These are phyloP conservation scores for Rosa multiflora DNA, from an alignment of 306 rosid genomes.

Conservation along the genomic window DNA sequence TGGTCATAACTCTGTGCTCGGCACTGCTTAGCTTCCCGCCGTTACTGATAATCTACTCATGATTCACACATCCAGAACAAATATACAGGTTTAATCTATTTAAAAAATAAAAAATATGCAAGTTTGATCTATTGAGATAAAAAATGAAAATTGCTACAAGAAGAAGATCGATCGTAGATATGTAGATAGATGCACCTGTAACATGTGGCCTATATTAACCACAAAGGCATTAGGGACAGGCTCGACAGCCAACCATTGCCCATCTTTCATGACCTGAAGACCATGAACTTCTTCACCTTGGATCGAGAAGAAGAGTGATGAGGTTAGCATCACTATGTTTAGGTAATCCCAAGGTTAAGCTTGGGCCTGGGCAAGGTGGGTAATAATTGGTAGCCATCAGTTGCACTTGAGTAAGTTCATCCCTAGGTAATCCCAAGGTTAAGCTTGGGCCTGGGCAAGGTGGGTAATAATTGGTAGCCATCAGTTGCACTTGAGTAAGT, in stretches of 20 bases:
- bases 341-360: slow-evolving; percentile 36
- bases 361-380: slow-evolving; percentile 31
- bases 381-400: slow-evolving; percentile 10
- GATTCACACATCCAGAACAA: too few species aligned
- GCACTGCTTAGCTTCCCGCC: too few species aligned
- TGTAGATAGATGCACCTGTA: not conserved
- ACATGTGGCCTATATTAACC: slow-evolving; percentile 45
- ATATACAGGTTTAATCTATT: too few species aligned
- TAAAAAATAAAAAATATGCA: too few species aligned
- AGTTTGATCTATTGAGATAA: too few species aligned
- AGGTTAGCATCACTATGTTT: slow-evolving; percentile 27
- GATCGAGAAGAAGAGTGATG: slow-evolving; percentile 17
- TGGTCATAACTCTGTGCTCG: too few species aligned
- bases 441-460: slow-evolving; percentile 31
- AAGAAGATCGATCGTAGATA: too few species aligned
- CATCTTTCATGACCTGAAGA: slow-evolving; percentile 49
- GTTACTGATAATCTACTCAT: too few species aligned
- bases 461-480: not conserved
- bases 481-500: not conserved
- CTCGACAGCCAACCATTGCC: slow-evolving; percentile 33
- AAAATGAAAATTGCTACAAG: too few species aligned
- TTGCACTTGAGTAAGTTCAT: too few species aligned
- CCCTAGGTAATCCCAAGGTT: slow-evolving; percentile 39
- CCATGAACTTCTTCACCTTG: slow-evolving; percentile 26
- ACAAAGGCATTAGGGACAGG: slow-evolving; percentile 52